phyloP scores from a whole-genome alignment of 768 basidiomycete species.

The Boletus subparvulus region DNA sequence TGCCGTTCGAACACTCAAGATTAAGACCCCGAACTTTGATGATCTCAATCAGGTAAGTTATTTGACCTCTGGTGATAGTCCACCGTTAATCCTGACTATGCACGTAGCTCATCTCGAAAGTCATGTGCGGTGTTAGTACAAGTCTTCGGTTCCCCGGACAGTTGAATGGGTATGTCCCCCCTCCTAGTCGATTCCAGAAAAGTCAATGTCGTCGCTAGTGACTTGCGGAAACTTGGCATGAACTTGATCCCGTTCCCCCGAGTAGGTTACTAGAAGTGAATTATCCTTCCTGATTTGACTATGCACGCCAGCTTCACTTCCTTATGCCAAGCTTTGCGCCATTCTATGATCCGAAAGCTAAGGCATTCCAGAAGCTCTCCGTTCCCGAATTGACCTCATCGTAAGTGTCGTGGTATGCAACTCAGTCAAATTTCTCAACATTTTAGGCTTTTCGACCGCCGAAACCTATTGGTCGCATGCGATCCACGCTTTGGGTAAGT shows the following conservation, averaged over 20 bases:
- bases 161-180: conserved; percentile 67
- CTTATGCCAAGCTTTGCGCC: conserved; percentile 95
- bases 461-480: conserved; percentile 78
- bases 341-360: conserved; percentile 66
- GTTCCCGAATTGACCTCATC: conserved; percentile 71
- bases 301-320: conserved; percentile 76
- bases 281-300: background rate
- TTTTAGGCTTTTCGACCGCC: conserved; percentile 72
- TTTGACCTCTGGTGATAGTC: background rate
- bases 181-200: background rate
- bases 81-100: background rate
- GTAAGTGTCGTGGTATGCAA: conserved; percentile 41
- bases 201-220: conserved; percentile 41
- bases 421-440: background rate
- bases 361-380: conserved; percentile 57
- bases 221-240: conserved; percentile 87
- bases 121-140: conserved; percentile 94
- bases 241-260: conserved; percentile 97
- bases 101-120: conserved; percentile 69
- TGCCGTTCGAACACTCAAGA: conserved; percentile 60
- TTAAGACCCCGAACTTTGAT: conserved; percentile 59
- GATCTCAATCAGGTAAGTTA: conserved; percentile 65
- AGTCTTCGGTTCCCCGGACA: conserved; percentile 93
- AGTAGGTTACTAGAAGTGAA: conserved; percentile 40
- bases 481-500: conserved; percentile 73